Evolutionary conservation across 441 rosid genomes (phyloP).

Genomic region (Kokia cookei): DNA sequence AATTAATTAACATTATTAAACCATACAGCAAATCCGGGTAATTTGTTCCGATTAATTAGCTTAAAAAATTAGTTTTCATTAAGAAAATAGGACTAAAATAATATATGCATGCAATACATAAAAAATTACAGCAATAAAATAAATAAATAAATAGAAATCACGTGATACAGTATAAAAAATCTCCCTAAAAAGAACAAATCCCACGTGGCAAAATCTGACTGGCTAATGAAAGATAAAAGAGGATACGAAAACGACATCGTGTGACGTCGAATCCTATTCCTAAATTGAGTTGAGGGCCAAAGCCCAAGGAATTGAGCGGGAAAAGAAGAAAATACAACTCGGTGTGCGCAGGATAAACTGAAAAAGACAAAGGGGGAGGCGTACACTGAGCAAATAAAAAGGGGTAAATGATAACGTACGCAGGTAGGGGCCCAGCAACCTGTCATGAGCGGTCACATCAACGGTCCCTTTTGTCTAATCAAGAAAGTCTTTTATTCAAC

Average conservation of each 20-base stretch:
- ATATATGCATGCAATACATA: too few relatives aligned
- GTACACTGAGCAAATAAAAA: not conserved
- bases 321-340: too few relatives aligned
- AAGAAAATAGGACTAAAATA: too few relatives aligned
- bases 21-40: too few relatives aligned
- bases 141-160: too few relatives aligned
- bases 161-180: too few relatives aligned
- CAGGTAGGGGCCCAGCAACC: not conserved
- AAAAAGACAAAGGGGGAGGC: not conserved
- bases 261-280: not conserved
- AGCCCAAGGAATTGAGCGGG: not conserved
- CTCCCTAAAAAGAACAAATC: not conserved
- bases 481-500: constrained; percentile 3
- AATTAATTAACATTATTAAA: too few relatives aligned
- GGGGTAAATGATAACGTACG: not conserved
- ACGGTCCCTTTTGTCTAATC: constrained; percentile 20
- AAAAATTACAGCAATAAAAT: too few relatives aligned
- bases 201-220: too few relatives aligned
- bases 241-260: not conserved
- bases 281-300: not conserved
- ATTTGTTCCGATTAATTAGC: too few relatives aligned
- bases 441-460: not conserved
- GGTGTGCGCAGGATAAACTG: not conserved
- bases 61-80: too few relatives aligned
- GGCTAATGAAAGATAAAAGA: not conserved